Percentiles rank a stretch among this genome's conserved stretches.
Evolutionary conservation across 129 eudicot genomes (phyloP).

Genomic region (Smallanthus sonchifolius): DNA sequence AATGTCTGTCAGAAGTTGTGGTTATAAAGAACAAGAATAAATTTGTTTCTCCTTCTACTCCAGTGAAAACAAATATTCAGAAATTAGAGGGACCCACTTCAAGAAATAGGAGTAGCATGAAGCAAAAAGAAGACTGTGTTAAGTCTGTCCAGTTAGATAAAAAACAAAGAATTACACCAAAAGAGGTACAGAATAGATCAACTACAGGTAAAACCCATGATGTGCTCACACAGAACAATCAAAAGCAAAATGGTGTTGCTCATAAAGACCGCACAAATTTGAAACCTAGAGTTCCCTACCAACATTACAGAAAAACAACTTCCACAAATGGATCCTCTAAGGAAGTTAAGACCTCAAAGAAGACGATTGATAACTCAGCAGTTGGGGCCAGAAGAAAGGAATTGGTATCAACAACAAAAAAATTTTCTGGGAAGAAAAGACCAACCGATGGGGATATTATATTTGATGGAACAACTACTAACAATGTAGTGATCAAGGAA

Average conservation of each 20-base stretch:
- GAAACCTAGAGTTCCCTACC: slow-evolving; percentile 45
- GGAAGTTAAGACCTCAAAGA: slow-evolving; percentile 49
- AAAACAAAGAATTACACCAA: slow-evolving; percentile 37
- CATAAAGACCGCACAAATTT: slow-evolving; percentile 31
- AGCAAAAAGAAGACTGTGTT: slow-evolving; percentile 46
- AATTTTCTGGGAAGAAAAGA: slow-evolving; percentile 47
- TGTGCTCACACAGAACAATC: slow-evolving; percentile 75
- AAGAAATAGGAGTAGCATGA: slow-evolving; percentile 36
- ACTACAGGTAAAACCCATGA: slow-evolving; percentile 41
- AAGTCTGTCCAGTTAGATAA: slow-evolving; percentile 30
- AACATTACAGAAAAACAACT: slow-evolving; percentile 40
- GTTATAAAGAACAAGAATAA: slow-evolving; percentile 51
- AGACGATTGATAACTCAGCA: slow-evolving; percentile 42
- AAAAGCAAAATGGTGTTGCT: slow-evolving; percentile 68
- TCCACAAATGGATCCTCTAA: slow-evolving; percentile 27
- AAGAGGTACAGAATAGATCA: slow-evolving; percentile 46
- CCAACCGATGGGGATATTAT: slow-evolving; percentile 29
- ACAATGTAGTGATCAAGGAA: slow-evolving; percentile 24
- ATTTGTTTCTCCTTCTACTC: slow-evolving; percentile 44
- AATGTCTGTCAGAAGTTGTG: slow-evolving; percentile 37
- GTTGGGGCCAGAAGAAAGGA: slow-evolving; percentile 47
- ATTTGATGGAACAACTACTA: slow-evolving; percentile 32
- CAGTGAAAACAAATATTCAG: slow-evolving; percentile 45
- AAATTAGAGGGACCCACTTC: slow-evolving; percentile 48
- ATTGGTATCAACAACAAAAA: slow-evolving; percentile 37